Conservation (phyloP, 2,329 filamentous ascomycete genomes). For the Chaetoscypha palmicola region DNA sequence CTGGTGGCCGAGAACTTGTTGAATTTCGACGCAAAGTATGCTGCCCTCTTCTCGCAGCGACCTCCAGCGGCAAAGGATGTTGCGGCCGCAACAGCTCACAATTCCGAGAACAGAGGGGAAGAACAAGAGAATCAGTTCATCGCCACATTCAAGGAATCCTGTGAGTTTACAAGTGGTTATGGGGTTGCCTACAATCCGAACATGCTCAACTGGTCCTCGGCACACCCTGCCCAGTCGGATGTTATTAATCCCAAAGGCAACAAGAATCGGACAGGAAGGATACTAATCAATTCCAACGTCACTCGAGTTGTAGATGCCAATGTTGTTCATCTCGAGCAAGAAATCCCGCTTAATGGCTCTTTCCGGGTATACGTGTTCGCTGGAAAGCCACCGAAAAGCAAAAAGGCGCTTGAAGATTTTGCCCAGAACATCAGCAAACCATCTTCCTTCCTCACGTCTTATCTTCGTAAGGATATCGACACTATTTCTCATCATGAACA, state of each 20-base stretch:
- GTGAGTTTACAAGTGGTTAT: slow-evolving; percentile 89
- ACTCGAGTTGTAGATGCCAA: slow-evolving; percentile 86
- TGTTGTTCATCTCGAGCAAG: slow-evolving; percentile 82
- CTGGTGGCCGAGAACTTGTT: slow-evolving; percentile 77
- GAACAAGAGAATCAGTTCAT: slow-evolving; percentile 71
- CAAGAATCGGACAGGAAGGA: slow-evolving; percentile 64
- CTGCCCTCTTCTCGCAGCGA: slow-evolving; percentile 78
- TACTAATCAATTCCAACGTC: slow-evolving; percentile 72
- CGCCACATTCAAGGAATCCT: slow-evolving; percentile 82
- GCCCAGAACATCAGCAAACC: slow-evolving; percentile 56
- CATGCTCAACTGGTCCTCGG: slow-evolving; percentile 71
- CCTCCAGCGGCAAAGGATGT: slow-evolving; percentile 68
- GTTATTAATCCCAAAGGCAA: slow-evolving; percentile 60
- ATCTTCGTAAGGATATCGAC: slow-evolving; percentile 53
- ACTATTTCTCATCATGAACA: slow-evolving; percentile 67
- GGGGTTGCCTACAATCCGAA: slow-evolving; percentile 82
- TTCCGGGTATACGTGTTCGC: slow-evolving; percentile 83
- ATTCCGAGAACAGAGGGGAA: slow-evolving; percentile 28
- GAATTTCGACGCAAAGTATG: slow-evolving; percentile 82
- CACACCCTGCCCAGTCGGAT: slow-evolving; percentile 63
- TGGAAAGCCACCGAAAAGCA: slow-evolving; percentile 55
- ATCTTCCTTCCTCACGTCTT: slow-evolving; percentile 65
- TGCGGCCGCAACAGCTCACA: slow-evolving; percentile 49
- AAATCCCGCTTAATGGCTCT: slow-evolving; percentile 79
- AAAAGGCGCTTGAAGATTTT: slow-evolving; percentile 62